phyloP scores from a whole-genome alignment of 2,329 filamentous ascomycete species.

The Hypoxylon sp. region DNA sequence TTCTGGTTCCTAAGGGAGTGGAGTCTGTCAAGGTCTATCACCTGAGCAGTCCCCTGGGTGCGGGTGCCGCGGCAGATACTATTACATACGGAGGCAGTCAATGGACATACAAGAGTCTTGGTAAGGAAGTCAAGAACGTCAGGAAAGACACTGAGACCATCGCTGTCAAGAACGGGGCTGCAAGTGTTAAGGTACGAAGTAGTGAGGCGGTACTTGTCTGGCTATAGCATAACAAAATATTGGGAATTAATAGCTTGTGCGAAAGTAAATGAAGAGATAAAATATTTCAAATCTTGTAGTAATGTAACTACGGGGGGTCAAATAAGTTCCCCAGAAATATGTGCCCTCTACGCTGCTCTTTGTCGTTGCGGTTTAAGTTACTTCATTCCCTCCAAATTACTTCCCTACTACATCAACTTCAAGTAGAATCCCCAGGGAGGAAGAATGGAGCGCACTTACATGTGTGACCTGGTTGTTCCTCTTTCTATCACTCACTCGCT shows the following conservation, averaged over 20 bases:
- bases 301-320: background rate
- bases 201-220: conserved; percentile 54
- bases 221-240: conserved; percentile 23
- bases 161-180: conserved; percentile 49
- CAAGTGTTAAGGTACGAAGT: conserved; percentile 47
- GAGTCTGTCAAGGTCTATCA: conserved; percentile 50
- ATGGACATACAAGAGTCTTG: conserved; percentile 56
- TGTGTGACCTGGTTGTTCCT: background rate
- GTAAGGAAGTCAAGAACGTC: conserved; percentile 54
- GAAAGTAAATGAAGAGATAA: background rate
- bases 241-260: background rate
- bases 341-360: background rate
- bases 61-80: conserved; percentile 52
- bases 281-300: background rate
- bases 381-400: background rate
- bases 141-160: conserved; percentile 52
- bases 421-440: background rate
- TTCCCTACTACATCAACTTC: background rate
- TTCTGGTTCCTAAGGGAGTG: conserved; percentile 46
- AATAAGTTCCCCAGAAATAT: background rate
- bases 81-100: conserved; percentile 59
- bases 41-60: conserved; percentile 55
- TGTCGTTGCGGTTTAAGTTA: background rate
- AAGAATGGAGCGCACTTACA: background rate
- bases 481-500: background rate